These are phyloP conservation scores for Abelmoschus esculentus DNA, from an alignment of 345 rosid genomes.

Conservation along the genomic window DNA sequence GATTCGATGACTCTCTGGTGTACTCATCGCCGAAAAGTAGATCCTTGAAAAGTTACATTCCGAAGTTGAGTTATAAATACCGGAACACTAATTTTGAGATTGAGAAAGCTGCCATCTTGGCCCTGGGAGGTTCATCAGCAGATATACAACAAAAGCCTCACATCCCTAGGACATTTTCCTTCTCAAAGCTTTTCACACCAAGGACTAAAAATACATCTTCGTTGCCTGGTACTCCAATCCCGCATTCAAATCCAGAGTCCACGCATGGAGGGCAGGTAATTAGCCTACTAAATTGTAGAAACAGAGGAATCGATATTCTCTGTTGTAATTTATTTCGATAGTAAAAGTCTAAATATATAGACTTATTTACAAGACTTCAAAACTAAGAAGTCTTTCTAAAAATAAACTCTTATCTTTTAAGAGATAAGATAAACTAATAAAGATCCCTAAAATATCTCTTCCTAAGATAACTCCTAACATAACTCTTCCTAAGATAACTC, in stretches of 20 bases:
- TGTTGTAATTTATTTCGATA: too few relatives aligned
- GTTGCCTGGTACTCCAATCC: conserved; percentile 54
- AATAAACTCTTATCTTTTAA: too few relatives aligned
- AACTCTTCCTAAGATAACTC: too few relatives aligned
- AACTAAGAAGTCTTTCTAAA: too few relatives aligned
- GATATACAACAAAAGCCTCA: conserved; percentile 27
- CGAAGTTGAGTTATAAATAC: conserved; percentile 66
- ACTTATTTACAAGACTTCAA: too few relatives aligned
- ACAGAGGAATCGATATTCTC: too few relatives aligned
- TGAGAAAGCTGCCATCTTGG: conserved; percentile 68
- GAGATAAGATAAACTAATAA: too few relatives aligned
- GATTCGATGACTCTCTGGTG: conserved; percentile 25
- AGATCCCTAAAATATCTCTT: too few relatives aligned
- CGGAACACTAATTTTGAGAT: conserved; percentile 43
- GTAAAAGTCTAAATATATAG: too few relatives aligned
- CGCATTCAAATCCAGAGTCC: conserved; percentile 87
- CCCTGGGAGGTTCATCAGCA: conserved; percentile 43
- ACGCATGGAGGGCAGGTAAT: conserved; percentile 46
- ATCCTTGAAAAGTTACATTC: conserved; percentile 51
- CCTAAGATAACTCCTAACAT: too few relatives aligned
- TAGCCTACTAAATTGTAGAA: conserved; percentile 27
- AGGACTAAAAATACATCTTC: conserved; percentile 23
- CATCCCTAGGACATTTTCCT: conserved; percentile 49
- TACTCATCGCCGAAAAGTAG: conserved; percentile 39
- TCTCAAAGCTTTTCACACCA: conserved; percentile 52